Percentiles rank a stretch among this genome's conserved stretches.
Conservation (phyloP, 2,329 filamentous ascomycete genomes). For the Chrysoporthe austroafricana region DNA sequence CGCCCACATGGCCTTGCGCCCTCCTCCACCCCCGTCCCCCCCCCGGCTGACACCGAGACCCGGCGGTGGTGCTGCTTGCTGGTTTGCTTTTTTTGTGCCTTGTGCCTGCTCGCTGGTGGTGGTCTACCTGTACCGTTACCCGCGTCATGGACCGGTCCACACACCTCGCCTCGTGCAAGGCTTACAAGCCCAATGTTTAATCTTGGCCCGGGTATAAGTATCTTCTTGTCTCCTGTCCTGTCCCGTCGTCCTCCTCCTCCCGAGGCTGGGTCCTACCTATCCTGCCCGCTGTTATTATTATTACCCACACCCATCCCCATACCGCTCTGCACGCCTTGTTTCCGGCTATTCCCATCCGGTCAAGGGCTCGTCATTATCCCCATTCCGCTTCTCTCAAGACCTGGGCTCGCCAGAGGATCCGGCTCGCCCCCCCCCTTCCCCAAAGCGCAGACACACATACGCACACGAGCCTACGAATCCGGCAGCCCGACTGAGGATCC, state of each 20-base stretch:
- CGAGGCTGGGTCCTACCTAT: neutral
- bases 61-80: no score
- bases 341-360: constrained; percentile 1
- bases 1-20: no score
- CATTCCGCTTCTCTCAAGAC: constrained; percentile 1
- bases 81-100: no score
- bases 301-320: neutral
- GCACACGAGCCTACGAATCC: neutral
- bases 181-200: neutral
- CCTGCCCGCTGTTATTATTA: neutral
- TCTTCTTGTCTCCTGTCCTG: neutral
- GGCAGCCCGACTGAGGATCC: constrained; percentile 2
- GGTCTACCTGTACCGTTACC: constrained; percentile 2
- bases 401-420: constrained; percentile 7
- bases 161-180: neutral
- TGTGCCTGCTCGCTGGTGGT: neutral
- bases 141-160: constrained; percentile 3
- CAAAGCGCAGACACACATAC: no score
- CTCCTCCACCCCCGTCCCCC: no score
- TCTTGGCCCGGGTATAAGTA: neutral
- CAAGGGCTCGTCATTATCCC: constrained; percentile 6
- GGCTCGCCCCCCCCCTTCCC: neutral
- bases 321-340: constrained; percentile 6
- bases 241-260: constrained; percentile 11
- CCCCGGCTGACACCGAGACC: no score